phyloP scores from a whole-genome alignment of 345 rosid species.

The Theobroma cacao region DNA sequence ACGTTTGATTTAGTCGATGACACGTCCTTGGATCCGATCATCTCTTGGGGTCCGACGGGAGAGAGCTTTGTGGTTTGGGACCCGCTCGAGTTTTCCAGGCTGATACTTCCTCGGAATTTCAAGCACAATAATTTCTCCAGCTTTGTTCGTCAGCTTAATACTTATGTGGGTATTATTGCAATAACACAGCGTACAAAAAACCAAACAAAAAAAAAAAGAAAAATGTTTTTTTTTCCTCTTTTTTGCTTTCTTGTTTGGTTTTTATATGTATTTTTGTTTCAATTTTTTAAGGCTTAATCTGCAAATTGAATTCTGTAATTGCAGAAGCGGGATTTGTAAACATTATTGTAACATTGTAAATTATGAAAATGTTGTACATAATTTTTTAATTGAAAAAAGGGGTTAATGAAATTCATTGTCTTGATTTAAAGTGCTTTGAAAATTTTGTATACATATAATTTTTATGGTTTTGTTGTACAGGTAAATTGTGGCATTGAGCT shows the following conservation, averaged over 20 bases:
- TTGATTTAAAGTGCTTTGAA: not conserved
- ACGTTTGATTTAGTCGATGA: conserved; percentile 91
- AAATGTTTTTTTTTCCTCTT: not conserved
- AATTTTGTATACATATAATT: not conserved
- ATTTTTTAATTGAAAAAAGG: conserved; percentile 5
- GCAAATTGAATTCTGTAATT: not conserved
- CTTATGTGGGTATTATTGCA: conserved; percentile 77
- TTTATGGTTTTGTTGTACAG: not conserved
- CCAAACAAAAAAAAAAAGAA: not conserved
- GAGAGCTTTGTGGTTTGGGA: conserved; percentile 93
- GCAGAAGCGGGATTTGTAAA: not conserved
- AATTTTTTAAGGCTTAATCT: not conserved
- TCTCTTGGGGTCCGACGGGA: conserved; percentile 78
- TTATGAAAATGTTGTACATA: conserved; percentile 1
- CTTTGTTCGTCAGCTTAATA: conserved; percentile 93
- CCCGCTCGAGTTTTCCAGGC: conserved; percentile 73
- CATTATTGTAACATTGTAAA: conserved; percentile 6
- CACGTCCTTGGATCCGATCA: conserved; percentile 61
- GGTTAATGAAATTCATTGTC: not conserved
- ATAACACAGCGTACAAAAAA: conserved; percentile 23
- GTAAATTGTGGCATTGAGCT: not conserved
- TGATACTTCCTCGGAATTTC: conserved; percentile 79
- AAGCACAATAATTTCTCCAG: conserved; percentile 99
- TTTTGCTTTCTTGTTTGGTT: conserved; percentile 11
- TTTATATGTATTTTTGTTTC: not conserved